phyloP scores from a whole-genome alignment of 116 monocot genomes.

The Dioscorea cayenensis region DNA sequence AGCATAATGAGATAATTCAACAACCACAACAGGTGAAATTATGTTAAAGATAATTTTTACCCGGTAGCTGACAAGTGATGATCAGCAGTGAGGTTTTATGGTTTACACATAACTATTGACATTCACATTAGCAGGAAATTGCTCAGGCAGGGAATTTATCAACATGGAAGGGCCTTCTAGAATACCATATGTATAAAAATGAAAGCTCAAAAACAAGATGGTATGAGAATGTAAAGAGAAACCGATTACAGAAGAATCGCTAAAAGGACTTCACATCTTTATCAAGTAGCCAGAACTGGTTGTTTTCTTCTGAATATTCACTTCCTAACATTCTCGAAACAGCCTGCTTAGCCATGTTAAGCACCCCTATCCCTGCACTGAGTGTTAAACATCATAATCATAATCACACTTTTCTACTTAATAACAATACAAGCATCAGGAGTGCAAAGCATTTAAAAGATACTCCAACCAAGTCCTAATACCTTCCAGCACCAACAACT shows the following conservation, averaged over 20 bases:
- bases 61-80: too few species aligned
- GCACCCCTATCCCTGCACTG: constrained; percentile 99
- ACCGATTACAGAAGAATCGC: background rate
- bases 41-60: too few species aligned
- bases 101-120: too few species aligned
- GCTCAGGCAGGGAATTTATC: too few species aligned
- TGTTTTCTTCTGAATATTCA: constrained; percentile 23
- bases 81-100: too few species aligned
- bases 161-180: too few species aligned
- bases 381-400: constrained; percentile 10
- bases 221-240: background rate
- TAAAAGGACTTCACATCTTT: constrained; percentile 57
- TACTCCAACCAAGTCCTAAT: background rate
- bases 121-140: too few species aligned
- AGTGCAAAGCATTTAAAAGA: background rate
- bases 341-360: constrained; percentile 86
- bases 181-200: too few species aligned
- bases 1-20: too few species aligned
- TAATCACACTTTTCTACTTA: background rate
- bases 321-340: constrained; percentile 54
- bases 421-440: background rate
- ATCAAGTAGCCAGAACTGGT: constrained; percentile 94
- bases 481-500: constrained; percentile 99
- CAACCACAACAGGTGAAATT: too few species aligned
- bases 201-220: background rate